Evolutionary conservation across 2,329 filamentous ascomycete genomes (phyloP), one percentile per base, ranked within the genome.

Genomic region (Monilinia polystroma): DNA sequence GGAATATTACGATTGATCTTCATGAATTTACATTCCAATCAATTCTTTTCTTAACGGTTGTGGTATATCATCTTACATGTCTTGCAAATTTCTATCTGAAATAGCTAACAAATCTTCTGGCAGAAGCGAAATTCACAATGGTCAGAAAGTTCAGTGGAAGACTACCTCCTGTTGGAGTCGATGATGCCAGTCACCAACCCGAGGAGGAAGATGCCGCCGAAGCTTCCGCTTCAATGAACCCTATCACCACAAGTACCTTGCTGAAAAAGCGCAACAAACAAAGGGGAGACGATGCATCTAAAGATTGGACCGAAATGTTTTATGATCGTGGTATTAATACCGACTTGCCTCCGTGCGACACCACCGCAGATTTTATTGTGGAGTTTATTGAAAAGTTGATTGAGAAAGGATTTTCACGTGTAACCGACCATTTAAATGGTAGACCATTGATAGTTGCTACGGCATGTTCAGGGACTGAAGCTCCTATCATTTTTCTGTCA

Each of bases 391-490:
- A 43, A 4, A 49, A 49, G n/a, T 29, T 64, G 29, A 23, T 57
- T 10, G 4, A 1, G 7, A 23, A 5, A 4, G 57, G 57, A 23
- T 59, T 59, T 14, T 8, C n/a, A 41, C 6, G 53, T 10, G 49
- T 62, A 41, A 26, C 47, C 3, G n/a, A 57, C 5, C 59, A 49
- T 20, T 70, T 81, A 1, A 72, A 76, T 11, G 73, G 73, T 2
- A 74, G 79, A 8, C 73, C 79, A 5, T 71, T 90, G 35, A 78
- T 82, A 11, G 79, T 93, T 35, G 90, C 83, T 0, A 94, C 91
- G 0, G 86, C 93, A 80, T 93, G 90, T 74, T 93, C 90, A 1
- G 91, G 91, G 0, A 93, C 91, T 0, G 91, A 94, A 71, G 86
- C 87, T 5, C 91, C 91, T 0, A 78, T 94, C 2, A 80, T 93